phyloP scores from a whole-genome alignment of 2,329 filamentous ascomycete species.

The Fusarium aywerte region DNA sequence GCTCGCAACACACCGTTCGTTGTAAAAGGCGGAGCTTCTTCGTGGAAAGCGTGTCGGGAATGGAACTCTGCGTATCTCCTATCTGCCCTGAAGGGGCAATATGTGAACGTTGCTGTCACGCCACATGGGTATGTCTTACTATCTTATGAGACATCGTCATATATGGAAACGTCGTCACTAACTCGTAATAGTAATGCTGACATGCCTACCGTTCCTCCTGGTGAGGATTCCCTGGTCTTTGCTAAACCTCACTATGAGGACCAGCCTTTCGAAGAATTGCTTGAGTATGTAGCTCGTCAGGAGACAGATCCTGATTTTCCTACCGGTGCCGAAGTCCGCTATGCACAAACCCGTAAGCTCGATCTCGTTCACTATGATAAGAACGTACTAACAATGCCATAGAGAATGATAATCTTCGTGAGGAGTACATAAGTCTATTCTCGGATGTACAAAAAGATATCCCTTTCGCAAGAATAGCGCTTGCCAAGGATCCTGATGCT shows the following conservation, averaged over 20 bases:
- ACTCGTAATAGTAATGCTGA: conserved; percentile 51
- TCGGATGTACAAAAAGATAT: conserved; percentile 71
- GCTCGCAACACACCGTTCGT: conserved; percentile 80
- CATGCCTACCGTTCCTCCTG: conserved; percentile 47
- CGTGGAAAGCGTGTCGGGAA: conserved; percentile 70
- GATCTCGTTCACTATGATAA: background rate
- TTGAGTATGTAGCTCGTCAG: conserved; percentile 69
- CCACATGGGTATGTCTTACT: conserved; percentile 69
- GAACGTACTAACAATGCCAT: background rate
- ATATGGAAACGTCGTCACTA: background rate
- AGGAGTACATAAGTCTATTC: conserved; percentile 75
- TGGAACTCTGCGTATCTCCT: conserved; percentile 74
- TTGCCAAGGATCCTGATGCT: conserved; percentile 74
- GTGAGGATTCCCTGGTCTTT: conserved; percentile 59
- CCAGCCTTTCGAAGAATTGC: conserved; percentile 70
- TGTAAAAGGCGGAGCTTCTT: conserved; percentile 68
- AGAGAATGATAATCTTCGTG: conserved; percentile 84
- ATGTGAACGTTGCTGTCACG: conserved; percentile 82
- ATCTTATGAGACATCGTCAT: background rate
- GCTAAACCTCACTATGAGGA: conserved; percentile 77
- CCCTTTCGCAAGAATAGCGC: conserved; percentile 77
- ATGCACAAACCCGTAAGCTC: conserved; percentile 76
- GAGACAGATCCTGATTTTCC: conserved; percentile 56
- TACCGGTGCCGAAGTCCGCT: conserved; percentile 64
- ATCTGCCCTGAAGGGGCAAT: conserved; percentile 62